Evolutionary conservation across 768 basidiomycete species (phyloP), one percentile per base, ranked within the genome.

Genomic region (Hygrophoropsis aurantiaca): DNA sequence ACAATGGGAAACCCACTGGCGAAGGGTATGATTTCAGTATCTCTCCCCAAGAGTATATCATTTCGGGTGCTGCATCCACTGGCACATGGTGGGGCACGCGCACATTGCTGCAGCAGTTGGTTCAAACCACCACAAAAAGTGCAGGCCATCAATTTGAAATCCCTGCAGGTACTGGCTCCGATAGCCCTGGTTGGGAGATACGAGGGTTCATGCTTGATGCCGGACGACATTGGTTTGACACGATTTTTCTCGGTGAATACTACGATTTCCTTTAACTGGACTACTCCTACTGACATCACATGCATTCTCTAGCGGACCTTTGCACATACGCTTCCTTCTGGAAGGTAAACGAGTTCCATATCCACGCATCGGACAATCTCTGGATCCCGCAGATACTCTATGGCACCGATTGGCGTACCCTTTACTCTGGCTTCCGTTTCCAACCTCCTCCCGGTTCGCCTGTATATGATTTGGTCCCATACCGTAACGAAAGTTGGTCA

Each of bases 161-260:
- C 13, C 61, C 70, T 18, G 53, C 62, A 2, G 74, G 73, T 2
- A 58, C 51, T 1, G 69, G 69, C 1, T 55, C 59, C 0, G 73
- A 75, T 54, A 53, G 64, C 11, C 74, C 74, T 0, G 73, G 71
- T 2, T 74, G 74, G 73, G 73, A 69, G 40, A 57, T 73, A 2
- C 68, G 72, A 27, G 74, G 74, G 1, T 72, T 75, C 54, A 73
- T 75, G 74, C 60, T 75, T 2, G 74, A 76, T 47, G 67, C 62
- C 5, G 74, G 71, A n/a, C 65, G 73, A 7, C 74, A 76, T 51
- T 74, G 71, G 70, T 75, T 69, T 42, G 56, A 66, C 5, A 58
- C 67, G 0, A 59, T 61, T 9, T 74, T 75, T 47, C 59, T 74
- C 13, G 58, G 72, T 67, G 37, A 46, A 63, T 48, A 3, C 1